Conservation (phyloP, 768 basidiomycete genomes). For the Kwoniella botswanensis region DNA sequence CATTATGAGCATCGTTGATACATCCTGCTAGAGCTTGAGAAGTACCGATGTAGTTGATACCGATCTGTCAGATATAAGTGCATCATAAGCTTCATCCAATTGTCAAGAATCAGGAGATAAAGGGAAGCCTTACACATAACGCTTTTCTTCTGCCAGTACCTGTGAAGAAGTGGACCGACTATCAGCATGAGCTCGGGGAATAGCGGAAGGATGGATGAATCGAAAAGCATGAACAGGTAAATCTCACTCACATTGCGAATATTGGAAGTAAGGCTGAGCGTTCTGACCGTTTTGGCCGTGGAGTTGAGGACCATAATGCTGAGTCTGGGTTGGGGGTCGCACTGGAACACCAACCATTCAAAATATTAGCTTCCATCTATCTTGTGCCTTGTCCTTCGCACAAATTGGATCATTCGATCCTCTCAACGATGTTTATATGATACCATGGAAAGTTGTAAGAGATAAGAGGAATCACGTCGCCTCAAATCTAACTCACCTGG, state of each 20-base stretch:
- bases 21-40: constrained; percentile 76
- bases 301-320: constrained; percentile 69
- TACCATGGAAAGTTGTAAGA: too few relatives aligned
- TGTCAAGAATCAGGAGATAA: neutral
- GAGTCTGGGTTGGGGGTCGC: constrained; percentile 61
- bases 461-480: neutral
- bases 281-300: constrained; percentile 58
- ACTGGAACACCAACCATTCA: constrained; percentile 46
- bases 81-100: neutral
- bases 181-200: too few relatives aligned
- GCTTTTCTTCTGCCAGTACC: constrained; percentile 81
- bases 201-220: too few relatives aligned
- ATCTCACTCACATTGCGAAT: constrained; percentile 75
- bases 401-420: too few relatives aligned
- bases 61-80: constrained; percentile 66
- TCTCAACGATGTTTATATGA: too few relatives aligned
- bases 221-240: too few relatives aligned
- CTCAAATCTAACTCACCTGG: constrained; percentile 21
- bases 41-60: constrained; percentile 77
- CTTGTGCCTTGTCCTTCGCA: too few relatives aligned
- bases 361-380: too few relatives aligned
- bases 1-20: constrained; percentile 86
- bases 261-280: constrained; percentile 73
- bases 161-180: too few relatives aligned
- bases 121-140: constrained; percentile 68